A percentile compares a stretch with the other conserved stretches of the same genome.
Evolutionary conservation across 805 yeast species (phyloP).

Genomic region (Suhomyces canberraensis): DNA sequence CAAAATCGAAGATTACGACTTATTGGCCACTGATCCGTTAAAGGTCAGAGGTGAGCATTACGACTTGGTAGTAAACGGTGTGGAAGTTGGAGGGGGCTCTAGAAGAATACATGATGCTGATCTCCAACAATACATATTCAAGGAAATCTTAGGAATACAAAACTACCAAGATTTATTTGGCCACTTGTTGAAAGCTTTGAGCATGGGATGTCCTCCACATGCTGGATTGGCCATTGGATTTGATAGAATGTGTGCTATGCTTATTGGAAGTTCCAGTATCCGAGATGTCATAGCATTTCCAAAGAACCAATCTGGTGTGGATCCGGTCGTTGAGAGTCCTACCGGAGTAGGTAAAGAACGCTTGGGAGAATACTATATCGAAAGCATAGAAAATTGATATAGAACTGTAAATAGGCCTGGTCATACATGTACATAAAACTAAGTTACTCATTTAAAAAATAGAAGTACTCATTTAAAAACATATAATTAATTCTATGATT

Average conservation of each 20-base stretch:
- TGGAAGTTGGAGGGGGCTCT: conserved; percentile 96
- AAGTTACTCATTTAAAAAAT: no score
- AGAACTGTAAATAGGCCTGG: not conserved
- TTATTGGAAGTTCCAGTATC: conserved; percentile 71
- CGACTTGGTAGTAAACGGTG: conserved; percentile 90
- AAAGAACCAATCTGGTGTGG: conserved; percentile 83
- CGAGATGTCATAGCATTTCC: conserved; percentile 97
- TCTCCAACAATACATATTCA: conserved; percentile 71
- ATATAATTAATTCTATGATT: no score
- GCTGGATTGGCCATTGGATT: conserved; percentile 96
- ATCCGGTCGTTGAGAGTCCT: conserved; percentile 86
- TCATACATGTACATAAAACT: not conserved
- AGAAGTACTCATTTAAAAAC: not conserved
- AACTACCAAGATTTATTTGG: conserved; percentile 71
- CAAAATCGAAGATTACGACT: conserved; percentile 60
- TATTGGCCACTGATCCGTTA: conserved; percentile 53
- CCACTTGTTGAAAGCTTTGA: conserved; percentile 76
- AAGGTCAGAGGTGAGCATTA: conserved; percentile 84
- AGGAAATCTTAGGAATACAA: conserved; percentile 55
- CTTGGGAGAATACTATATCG: conserved; percentile 54
- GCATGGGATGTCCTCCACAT: conserved; percentile 96
- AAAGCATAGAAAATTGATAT: not conserved
- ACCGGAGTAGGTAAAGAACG: conserved; percentile 52
- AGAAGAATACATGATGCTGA: conserved; percentile 86
- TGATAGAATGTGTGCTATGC: conserved; percentile 89